phyloP scores from a whole-genome alignment of 208 protist species.

The Wallacemonas collosoma region DNA sequence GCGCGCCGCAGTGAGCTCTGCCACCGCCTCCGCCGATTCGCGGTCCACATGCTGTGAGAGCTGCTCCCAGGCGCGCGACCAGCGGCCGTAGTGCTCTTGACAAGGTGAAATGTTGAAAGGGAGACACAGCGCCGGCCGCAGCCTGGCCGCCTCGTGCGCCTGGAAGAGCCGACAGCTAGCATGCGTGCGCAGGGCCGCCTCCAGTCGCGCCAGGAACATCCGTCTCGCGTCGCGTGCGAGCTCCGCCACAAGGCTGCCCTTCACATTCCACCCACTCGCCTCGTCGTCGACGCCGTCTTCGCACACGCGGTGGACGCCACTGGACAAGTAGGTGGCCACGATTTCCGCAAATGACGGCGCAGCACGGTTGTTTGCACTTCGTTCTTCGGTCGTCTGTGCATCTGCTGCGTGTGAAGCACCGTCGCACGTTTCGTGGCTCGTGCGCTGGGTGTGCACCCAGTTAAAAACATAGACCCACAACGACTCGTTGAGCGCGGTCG shows the following conservation, averaged over 20 bases:
- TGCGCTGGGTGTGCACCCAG: conserved; percentile 1
- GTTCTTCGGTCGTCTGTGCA: background rate
- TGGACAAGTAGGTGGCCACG: background rate
- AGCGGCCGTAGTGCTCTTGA: background rate
- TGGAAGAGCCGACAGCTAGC: background rate
- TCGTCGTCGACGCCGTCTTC: no score
- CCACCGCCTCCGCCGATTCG: background rate
- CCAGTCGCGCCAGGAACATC: background rate
- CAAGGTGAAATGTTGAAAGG: background rate
- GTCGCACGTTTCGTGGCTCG: background rate
- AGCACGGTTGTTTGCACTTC: no score
- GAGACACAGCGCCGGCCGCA: conserved; percentile 2
- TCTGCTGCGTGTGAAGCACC: background rate
- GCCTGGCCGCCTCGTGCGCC: background rate
- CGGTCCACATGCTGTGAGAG: background rate
- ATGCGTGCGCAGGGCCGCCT: background rate
- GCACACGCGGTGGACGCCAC: background rate
- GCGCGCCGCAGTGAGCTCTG: background rate
- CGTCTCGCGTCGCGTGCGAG: background rate
- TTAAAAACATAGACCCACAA: background rate
- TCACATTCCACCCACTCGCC: no score
- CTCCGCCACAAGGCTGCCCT: background rate
- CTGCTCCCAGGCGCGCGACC: background rate
- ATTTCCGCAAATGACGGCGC: background rate
- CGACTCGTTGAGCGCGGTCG: conserved; percentile 9